Evolutionary conservation across 2,329 filamentous ascomycete species (phyloP), one percentile per base, ranked within the genome.

Genomic region (Fusarium subglutinans): DNA sequence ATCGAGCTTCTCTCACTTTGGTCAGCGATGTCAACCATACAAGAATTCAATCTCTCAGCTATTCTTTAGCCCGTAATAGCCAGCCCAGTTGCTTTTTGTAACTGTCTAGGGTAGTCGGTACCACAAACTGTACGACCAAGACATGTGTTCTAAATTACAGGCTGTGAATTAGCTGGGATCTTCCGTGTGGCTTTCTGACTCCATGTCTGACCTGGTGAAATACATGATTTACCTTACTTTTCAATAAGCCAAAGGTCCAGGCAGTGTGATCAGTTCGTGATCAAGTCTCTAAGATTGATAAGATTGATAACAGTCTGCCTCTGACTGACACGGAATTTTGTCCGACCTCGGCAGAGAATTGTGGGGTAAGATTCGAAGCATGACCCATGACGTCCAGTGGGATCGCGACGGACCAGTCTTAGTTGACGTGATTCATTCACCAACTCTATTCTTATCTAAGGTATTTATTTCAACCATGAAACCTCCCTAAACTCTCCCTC

Each of bases 311-410:
- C 17, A 3, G 9, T 37, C 26, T 24, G 9, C 24, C 35, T n/a
- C 15, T 48, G 28, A 69, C 43, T 58, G 62, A n/a, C 55, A 24
- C 38, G 51, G 56, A 54, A 24, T 44, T 50, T 53, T 62, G 59
- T 66, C 62, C 56, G 56, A n/a, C 72, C 66, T 74, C 72, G 72
- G 72, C 60, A 56, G 6, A 22, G 2, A 61, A 56, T 50, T 65
- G 71, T 69, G 72, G 72, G 24, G 63, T 47, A 43, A 9, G 22
- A 51, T 24, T 30, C 15, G 48, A 35, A 55, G 67, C 70, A 72
- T 67, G 59, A 66, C 63, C 67, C 57, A 76, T 76, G 73, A 76
- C 73, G 30, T 33, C 30, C 30, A 33, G 73, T 72, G 64, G 54
- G 66, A 70, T 73, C 65, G 70, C 70, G 70, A 69, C 73, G 53